Evolutionary conservation across 2,329 filamentous ascomycete species (phyloP).

Genomic region (Lasiodiplodia theobromae): DNA sequence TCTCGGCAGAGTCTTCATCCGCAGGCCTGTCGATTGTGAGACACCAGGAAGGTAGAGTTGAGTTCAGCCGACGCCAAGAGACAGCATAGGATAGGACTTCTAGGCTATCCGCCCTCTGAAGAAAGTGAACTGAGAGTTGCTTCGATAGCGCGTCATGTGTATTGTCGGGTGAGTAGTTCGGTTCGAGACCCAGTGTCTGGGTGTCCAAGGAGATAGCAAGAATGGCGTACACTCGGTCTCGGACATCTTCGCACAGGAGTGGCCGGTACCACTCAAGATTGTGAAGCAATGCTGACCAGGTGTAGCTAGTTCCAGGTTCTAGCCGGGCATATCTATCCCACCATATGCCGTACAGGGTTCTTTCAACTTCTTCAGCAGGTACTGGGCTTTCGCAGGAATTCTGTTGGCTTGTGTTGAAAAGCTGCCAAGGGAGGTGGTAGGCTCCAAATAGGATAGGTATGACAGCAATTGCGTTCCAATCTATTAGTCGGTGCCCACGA

Average conservation of each 20-base stretch:
- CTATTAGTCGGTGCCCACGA: background rate
- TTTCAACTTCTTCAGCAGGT: background rate
- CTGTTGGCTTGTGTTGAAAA: background rate
- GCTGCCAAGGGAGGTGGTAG: background rate
- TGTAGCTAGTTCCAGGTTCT: background rate
- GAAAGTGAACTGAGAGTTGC: background rate
- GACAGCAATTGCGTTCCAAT: background rate
- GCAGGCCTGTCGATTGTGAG: background rate
- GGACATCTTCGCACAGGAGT: background rate
- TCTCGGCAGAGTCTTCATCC: background rate
- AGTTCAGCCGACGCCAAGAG: background rate
- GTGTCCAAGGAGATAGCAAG: background rate
- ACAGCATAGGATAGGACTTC: background rate
- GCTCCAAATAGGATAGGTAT: background rate
- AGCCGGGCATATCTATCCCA: background rate
- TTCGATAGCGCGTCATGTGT: background rate
- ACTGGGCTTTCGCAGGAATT: background rate
- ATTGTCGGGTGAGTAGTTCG: background rate
- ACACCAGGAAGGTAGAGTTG: background rate
- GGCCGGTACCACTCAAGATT: background rate
- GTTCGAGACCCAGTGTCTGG: background rate
- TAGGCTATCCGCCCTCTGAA: background rate
- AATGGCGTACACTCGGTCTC: background rate
- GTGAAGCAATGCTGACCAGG: background rate
- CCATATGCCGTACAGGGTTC: background rate